Conservation (phyloP, 1,139 yeast genomes). For the Candida tropicalis region DNA sequence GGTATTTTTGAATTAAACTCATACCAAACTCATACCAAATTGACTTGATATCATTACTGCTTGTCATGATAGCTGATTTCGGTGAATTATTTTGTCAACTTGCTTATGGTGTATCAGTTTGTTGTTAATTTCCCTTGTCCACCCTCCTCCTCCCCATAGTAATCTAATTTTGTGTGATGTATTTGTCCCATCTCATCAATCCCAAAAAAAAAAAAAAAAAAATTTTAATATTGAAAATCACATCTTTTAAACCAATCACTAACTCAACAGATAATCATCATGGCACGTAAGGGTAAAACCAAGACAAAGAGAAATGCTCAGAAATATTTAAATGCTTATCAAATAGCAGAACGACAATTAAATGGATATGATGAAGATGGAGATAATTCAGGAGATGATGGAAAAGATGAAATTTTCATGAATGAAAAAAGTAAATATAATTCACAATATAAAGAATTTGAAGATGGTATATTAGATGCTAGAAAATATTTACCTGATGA, state of each 20-base stretch:
- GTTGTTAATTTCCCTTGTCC: no score
- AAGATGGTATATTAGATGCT: slow-evolving; percentile 49
- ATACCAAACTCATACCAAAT: no score
- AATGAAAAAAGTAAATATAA: background rate
- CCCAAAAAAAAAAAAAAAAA: slow-evolving; percentile 2
- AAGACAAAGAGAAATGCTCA: slow-evolving; percentile 30
- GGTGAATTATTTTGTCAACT: no score
- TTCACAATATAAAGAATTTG: slow-evolving; percentile 18
- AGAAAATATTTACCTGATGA: slow-evolving; percentile 35
- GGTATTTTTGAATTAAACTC: no score
- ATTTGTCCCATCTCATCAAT: no score
- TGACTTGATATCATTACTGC: no score
- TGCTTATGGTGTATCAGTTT: no score
- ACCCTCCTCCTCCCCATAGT: no score
- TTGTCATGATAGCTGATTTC: no score
- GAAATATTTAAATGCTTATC: slow-evolving; percentile 48
- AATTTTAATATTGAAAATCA: background rate
- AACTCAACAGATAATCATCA: background rate
- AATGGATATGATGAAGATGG: slow-evolving; percentile 25
- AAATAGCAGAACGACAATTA: slow-evolving; percentile 47
- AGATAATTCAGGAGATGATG: slow-evolving; percentile 22
- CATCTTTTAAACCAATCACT: background rate
- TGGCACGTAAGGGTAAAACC: slow-evolving; percentile 7
- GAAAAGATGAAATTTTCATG: slow-evolving; percentile 17
- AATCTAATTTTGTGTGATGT: no score